Evolutionary conservation across 768 basidiomycete species (phyloP).

Genomic region (Mycena rebaudengoi): DNA sequence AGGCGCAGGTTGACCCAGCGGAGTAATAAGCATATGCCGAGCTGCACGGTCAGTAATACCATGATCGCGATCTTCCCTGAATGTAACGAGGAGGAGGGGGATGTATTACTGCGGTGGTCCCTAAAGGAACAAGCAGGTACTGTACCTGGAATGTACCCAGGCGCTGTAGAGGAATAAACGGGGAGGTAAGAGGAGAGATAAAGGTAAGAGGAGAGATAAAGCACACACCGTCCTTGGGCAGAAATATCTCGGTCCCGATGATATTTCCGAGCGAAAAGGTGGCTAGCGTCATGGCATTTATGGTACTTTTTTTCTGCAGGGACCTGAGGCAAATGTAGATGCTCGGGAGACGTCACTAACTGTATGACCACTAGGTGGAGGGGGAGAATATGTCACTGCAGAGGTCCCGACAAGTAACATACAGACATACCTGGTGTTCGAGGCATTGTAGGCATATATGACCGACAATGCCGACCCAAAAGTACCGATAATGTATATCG

Average conservation of each 20-base stretch:
- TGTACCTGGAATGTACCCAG: conserved; percentile 68
- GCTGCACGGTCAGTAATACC: conserved; percentile 61
- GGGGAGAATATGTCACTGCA: no score
- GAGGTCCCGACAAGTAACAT: no score
- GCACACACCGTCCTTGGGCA: conserved; percentile 65
- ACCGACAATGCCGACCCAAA: conserved; percentile 68
- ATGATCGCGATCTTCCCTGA: conserved; percentile 75
- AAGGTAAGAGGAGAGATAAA: no score
- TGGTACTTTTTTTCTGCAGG: conserved; percentile 64
- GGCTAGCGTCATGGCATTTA: conserved; percentile 67
- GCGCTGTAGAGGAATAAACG: no score
- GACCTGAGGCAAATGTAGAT: not conserved
- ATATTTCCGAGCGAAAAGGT: conserved; percentile 68
- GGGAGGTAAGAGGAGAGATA: no score
- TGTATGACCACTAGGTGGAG: conserved; percentile 69
- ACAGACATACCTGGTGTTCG: no score
- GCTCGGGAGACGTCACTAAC: not conserved
- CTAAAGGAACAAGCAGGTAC: no score
- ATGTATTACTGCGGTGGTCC: no score
- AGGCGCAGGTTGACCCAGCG: conserved; percentile 63
- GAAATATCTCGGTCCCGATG: conserved; percentile 70
- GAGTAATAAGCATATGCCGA: conserved; percentile 56
- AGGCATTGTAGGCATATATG: conserved; percentile 71
- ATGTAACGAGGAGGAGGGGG: no score
- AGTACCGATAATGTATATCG: conserved; percentile 58